A percentile compares a stretch with the other conserved stretches of the same genome.
phyloP scores from a whole-genome alignment of 805 yeast species.

The Metschnikowia kunwiensis region DNA sequence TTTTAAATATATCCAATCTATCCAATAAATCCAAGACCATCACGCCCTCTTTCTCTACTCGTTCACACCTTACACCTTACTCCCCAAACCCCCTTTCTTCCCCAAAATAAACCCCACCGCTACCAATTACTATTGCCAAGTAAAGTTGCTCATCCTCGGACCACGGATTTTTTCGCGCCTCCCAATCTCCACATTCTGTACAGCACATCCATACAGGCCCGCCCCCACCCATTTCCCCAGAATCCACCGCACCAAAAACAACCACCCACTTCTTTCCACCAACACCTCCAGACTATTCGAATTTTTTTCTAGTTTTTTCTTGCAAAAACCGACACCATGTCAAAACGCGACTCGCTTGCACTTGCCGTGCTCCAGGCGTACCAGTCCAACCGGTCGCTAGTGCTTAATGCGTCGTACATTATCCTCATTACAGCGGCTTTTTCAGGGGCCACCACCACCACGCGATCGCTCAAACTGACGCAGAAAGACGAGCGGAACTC shows the following conservation, averaged over 20 bases:
- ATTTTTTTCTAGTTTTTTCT: too few relatives aligned
- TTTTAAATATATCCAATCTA: too few relatives aligned
- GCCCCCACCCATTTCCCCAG: conserved; percentile 7
- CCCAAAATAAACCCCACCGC: too few relatives aligned
- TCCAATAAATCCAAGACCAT: too few relatives aligned
- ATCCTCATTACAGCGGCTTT: conserved; percentile 42
- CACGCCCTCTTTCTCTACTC: too few relatives aligned
- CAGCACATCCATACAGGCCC: conserved; percentile 1
- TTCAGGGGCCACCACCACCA: conserved; percentile 37
- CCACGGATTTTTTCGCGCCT: neutral
- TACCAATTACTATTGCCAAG: too few relatives aligned
- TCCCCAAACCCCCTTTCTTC: too few relatives aligned
- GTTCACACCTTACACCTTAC: too few relatives aligned
- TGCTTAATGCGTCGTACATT: conserved; percentile 41
- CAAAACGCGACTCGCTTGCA: conserved; percentile 20
- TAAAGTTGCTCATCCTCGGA: conserved; percentile 2
- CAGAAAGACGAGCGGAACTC: conserved; percentile 9
- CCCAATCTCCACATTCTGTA: conserved; percentile 2
- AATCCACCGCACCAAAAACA: too few relatives aligned
- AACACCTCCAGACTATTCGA: too few relatives aligned
- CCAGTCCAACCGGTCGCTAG: conserved; percentile 37
- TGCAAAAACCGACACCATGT: too few relatives aligned
- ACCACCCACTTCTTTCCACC: too few relatives aligned
- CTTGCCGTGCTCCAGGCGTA: conserved; percentile 32
- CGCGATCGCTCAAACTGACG: conserved; percentile 12